A percentile compares a stretch with the other conserved stretches of the same genome.
Evolutionary conservation across 208 protist genomes (phyloP).

Genomic region (Novymonas esmeraldas): DNA sequence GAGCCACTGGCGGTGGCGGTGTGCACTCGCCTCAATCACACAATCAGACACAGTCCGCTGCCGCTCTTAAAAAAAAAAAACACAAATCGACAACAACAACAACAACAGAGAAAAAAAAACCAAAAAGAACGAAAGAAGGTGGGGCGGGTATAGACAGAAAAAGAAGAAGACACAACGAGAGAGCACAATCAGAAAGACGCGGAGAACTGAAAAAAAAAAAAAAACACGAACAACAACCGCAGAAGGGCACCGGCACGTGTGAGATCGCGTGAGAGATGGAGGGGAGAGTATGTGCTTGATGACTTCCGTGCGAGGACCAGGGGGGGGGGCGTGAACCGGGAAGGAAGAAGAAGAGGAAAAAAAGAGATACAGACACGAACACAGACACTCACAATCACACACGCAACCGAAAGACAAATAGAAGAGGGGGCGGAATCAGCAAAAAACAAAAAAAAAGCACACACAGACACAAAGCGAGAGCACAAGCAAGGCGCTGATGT

Average conservation of each 20-base stretch:
- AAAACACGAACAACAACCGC: no score
- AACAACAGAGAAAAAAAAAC: background rate
- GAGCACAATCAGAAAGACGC: background rate
- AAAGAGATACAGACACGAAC: background rate
- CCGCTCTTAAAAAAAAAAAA: no score
- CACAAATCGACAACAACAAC: background rate
- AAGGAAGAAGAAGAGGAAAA: background rate
- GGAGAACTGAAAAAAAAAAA: conserved; percentile 8
- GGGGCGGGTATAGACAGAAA: background rate
- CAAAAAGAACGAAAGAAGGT: background rate
- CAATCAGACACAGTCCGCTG: no score
- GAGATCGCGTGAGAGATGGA: no score
- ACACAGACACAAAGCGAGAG: background rate
- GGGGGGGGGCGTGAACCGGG: background rate
- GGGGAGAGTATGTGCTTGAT: no score
- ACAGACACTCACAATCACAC: conserved; percentile 12
- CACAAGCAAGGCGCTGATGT: background rate
- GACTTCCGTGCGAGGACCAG: background rate
- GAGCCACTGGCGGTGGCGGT: no score
- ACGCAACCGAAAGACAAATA: no score
- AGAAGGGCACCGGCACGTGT: no score
- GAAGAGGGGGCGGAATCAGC: background rate
- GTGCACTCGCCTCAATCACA: no score
- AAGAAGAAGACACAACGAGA: background rate
- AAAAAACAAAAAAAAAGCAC: background rate